Conservation (phyloP, 2,329 filamentous ascomycete species). For the Ceratocystis diversiconidia region DNA sequence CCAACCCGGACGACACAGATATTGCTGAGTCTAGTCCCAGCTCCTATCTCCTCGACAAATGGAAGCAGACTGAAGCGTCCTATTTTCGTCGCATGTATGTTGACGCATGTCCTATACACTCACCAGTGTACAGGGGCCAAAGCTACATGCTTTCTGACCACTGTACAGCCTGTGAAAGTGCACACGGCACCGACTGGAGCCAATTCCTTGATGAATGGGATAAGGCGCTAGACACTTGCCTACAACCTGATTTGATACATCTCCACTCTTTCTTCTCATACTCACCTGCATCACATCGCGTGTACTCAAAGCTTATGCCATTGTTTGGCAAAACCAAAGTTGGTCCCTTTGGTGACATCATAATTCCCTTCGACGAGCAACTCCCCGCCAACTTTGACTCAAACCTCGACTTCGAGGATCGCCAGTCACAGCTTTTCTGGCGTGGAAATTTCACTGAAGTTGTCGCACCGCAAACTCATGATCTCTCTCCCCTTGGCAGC, state of each 20-base stretch:
- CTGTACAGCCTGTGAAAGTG: constrained; percentile 6
- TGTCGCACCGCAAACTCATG: background rate
- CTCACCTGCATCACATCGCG: constrained; percentile 42
- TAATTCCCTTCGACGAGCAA: constrained; percentile 43
- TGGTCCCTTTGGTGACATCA: constrained; percentile 58
- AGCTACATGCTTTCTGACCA: constrained; percentile 13
- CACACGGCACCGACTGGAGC: constrained; percentile 42
- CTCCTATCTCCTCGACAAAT: constrained; percentile 1
- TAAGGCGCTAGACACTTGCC: constrained; percentile 51
- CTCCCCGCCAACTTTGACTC: constrained; percentile 27
- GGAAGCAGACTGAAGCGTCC: constrained; percentile 11
- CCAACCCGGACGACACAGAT: background rate
- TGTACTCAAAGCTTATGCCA: constrained; percentile 52
- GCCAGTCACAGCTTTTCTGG: constrained; percentile 57
- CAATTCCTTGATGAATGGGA: constrained; percentile 55
- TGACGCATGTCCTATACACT: constrained; percentile 46
- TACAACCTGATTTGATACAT: constrained; percentile 60
- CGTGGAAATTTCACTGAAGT: constrained; percentile 33
- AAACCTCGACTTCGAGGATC: constrained; percentile 39
- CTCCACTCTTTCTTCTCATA: constrained; percentile 59
- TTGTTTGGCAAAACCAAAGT: constrained; percentile 65
- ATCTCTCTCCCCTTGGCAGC: constrained; percentile 23
- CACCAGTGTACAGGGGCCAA: constrained; percentile 28
- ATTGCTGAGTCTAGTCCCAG: background rate
- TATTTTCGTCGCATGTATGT: constrained; percentile 31